These are phyloP conservation scores for Cercospora brassicicola DNA, from an alignment of 2,329 filamentous ascomycete species.

Conservation along the genomic window DNA sequence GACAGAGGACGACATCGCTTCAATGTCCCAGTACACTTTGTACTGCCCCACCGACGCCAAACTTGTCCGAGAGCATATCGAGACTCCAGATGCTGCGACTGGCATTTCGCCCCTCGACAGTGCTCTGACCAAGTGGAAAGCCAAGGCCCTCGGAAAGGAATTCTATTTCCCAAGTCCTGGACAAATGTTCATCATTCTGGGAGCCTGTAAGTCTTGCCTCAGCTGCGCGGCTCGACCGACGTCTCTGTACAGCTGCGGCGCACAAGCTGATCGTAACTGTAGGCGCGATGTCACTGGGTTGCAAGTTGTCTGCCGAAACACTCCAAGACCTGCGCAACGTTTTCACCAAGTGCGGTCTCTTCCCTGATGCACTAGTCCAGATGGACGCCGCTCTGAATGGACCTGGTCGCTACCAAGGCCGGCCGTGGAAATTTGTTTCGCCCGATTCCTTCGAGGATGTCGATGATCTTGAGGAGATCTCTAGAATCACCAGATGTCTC, in stretches of 20 bases:
- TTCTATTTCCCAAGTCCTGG: neutral
- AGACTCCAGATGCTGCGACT: neutral
- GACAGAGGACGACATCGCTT: neutral
- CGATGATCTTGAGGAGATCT: neutral
- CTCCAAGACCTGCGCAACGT: neutral
- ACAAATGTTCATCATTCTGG: neutral
- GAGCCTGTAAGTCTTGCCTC: neutral
- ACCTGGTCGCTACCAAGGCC: slow-evolving; percentile 8
- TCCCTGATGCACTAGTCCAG: slow-evolving; percentile 3
- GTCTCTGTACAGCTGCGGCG: no score
- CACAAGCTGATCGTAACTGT: no score
- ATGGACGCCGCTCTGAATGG: slow-evolving; percentile 7
- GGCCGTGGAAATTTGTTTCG: slow-evolving; percentile 4
- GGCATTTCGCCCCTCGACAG: neutral
- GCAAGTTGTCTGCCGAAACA: neutral
- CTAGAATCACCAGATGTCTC: neutral
- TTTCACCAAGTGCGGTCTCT: slow-evolving; percentile 8
- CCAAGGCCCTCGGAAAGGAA: neutral
- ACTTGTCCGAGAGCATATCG: neutral
- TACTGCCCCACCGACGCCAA: neutral
- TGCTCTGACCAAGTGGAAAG: neutral
- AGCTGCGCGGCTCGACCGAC: no score
- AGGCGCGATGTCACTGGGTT: slow-evolving; percentile 4
- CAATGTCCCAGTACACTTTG: neutral
- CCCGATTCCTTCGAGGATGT: neutral